These are phyloP conservation scores for Serendipita sp. DNA, from an alignment of 768 basidiomycete genomes.

Conservation along the genomic window DNA sequence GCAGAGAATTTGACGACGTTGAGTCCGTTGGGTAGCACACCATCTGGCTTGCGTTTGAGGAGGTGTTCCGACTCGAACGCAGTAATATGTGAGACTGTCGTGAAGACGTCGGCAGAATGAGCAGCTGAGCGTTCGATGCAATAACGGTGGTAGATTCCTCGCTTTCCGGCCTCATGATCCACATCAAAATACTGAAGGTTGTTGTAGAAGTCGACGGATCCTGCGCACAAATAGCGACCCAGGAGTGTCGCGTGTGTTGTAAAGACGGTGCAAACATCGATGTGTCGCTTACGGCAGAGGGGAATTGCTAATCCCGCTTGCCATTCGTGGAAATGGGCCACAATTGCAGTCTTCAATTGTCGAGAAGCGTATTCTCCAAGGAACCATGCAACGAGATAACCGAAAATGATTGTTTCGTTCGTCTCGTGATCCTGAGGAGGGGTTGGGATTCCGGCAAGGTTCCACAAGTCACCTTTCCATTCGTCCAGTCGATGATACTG, in stretches of 20 bases:
- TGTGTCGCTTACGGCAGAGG: conserved; percentile 86
- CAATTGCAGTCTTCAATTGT: conserved; percentile 69
- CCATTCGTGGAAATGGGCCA: conserved; percentile 99
- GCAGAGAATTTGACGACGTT: conserved; percentile 99
- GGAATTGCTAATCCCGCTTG: conserved; percentile 93
- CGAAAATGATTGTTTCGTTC: conserved; percentile 94
- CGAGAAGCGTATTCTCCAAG: conserved; percentile 85
- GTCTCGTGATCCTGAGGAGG: conserved; percentile 96
- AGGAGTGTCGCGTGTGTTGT: conserved; percentile 97
- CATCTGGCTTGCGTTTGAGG: conserved; percentile 93
- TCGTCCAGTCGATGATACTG: conserved; percentile 81
- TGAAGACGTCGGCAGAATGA: conserved; percentile 96
- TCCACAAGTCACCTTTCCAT: conserved; percentile 99
- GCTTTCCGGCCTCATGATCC: conserved; percentile 97
- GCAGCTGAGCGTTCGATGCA: conserved; percentile 92
- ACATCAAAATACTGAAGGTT: conserved; percentile 99
- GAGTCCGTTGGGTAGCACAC: conserved; percentile 90
- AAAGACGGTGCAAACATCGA: conserved; percentile 97
- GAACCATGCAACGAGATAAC: conserved; percentile 98
- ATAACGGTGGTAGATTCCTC: conserved; percentile 96
- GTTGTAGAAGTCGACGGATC: conserved; percentile 98
- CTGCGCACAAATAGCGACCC: conserved; percentile 95
- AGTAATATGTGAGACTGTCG: conserved; percentile 95
- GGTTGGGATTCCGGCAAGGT: conserved; percentile 90
- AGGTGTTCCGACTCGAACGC: conserved; percentile 95